Base-by-base conservation (phyloP, 2,329 filamentous ascomycete species). In the Mycocentrospora acerina region DNA sequence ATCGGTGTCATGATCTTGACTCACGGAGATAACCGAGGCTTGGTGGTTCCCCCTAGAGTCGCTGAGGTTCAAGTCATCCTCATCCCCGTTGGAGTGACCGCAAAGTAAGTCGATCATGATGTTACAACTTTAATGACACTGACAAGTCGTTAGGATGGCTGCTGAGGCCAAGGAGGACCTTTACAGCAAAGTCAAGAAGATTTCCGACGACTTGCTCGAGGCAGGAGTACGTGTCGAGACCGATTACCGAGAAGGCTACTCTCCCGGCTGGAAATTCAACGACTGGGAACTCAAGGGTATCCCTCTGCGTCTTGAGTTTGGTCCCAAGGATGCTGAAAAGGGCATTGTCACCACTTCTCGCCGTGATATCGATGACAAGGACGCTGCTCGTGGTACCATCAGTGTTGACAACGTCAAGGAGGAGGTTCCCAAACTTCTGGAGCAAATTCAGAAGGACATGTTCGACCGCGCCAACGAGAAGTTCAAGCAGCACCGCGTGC, bases 1-100 rank as follows among this genome's bases (percentile, higher is more conserved):
- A 95, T 98, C 53, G 94, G 93, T 73, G 90, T 97, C 67, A 97
- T 97, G 91, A 88, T 96, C 61, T 93, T 98, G 83, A 90, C 95
- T 45, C 93, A 98, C 72, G 86, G 90, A 60, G 93, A 98, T 66
- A 86, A 98, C 74, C 91, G 91, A 71, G 93, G 93, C 50, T 79
- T 98, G 13, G 90, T 97, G 46, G 82, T 97, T 35, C 93, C 93
- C 64, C 93, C 93, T 27, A 82, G 90, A 39, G 87, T 97, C 35
- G 85, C 90, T 50, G 89, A 91, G 71, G 77, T 84, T 48, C 93
- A 98, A 71, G 81, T 83, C 29, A 79, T 96, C 53, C 79, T 98
- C 47, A 85, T 98, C 40, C 91, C 94, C 7, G 90, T 97, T 28
- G 94, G 93, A 40, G 83, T 98, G 58, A 96, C 84, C 39, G 90